phyloP scores from a whole-genome alignment of 2,329 filamentous ascomycete genomes.

The Tolypocladium tundrense region DNA sequence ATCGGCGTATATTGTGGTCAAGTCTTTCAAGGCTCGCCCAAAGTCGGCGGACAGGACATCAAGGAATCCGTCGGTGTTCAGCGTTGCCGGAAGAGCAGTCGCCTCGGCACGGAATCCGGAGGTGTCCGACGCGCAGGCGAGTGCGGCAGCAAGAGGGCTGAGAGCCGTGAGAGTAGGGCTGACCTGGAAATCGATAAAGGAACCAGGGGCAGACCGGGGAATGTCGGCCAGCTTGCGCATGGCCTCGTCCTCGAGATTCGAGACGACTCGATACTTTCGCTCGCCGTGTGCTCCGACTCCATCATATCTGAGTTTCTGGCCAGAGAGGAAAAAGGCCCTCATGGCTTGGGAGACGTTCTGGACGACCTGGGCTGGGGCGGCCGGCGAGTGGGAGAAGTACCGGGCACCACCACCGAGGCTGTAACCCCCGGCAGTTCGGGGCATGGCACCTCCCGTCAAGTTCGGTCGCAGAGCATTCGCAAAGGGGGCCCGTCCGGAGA shows the following conservation, averaged over 20 bases:
- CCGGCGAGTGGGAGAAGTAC: conserved; percentile 84
- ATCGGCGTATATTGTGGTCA: conserved; percentile 70
- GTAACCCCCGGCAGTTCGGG: conserved; percentile 86
- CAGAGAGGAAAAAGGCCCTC: conserved; percentile 84
- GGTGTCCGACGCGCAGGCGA: conserved; percentile 34
- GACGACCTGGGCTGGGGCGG: conserved; percentile 78
- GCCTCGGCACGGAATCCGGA: conserved; percentile 32
- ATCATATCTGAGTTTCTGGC: conserved; percentile 80
- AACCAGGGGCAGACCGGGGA: conserved; percentile 52
- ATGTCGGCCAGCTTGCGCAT: conserved; percentile 54
- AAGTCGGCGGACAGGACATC: conserved; percentile 84
- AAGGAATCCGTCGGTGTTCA: conserved; percentile 76
- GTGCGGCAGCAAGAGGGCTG: conserved; percentile 52
- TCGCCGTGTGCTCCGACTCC: conserved; percentile 64
- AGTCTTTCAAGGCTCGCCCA: conserved; percentile 72
- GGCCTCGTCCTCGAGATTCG: conserved; percentile 61
- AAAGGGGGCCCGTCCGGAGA: conserved; percentile 73
- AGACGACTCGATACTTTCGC: conserved; percentile 71
- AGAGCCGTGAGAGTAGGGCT: conserved; percentile 86
- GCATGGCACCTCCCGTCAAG: conserved; percentile 75
- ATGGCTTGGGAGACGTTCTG: conserved; percentile 93
- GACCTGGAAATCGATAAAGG: conserved; percentile 80
- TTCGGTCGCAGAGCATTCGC: conserved; percentile 84
- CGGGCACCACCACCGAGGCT: conserved; percentile 61
- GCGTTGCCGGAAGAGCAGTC: conserved; percentile 40